Percentiles rank a stretch among this genome's conserved stretches.
Conservation (phyloP, 192 early-diverging fungal genomes). For the Anaeromyces robustus region DNA sequence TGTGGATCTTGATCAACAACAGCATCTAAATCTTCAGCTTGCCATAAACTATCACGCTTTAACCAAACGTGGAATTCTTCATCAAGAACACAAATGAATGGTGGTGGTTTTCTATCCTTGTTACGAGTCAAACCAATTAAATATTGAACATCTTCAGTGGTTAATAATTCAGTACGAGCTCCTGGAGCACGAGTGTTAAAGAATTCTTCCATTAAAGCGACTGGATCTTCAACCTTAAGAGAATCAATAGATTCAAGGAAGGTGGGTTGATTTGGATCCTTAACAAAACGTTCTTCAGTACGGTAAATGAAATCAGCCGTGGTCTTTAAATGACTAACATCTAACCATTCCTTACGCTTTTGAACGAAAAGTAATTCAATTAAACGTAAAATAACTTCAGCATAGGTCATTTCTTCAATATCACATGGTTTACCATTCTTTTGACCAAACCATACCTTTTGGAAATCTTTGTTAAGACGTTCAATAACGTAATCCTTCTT, state of each 20-base stretch:
- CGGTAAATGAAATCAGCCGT: conserved; percentile 66
- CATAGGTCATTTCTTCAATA: conserved; percentile 86
- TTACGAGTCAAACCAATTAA: conserved; percentile 56
- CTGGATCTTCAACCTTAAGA: conserved; percentile 39
- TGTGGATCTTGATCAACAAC: conserved; percentile 71
- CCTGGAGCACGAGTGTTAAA: conserved; percentile 46
- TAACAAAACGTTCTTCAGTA: conserved; percentile 74
- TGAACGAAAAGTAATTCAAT: conserved; percentile 58
- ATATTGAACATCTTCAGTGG: conserved; percentile 71
- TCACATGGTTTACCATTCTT: conserved; percentile 66
- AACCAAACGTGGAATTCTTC: conserved; percentile 79
- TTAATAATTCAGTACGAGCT: conserved; percentile 52
- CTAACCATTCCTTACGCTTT: conserved; percentile 64
- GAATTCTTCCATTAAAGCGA: conserved; percentile 44
- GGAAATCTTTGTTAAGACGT: conserved; percentile 73
- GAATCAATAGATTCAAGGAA: conserved; percentile 39
- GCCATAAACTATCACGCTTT: conserved; percentile 82
- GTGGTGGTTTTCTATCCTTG: conserved; percentile 73
- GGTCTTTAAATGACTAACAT: conserved; percentile 47
- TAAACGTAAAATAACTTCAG: conserved; percentile 66
- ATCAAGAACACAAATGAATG: conserved; percentile 79
- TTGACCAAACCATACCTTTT: conserved; percentile 89
- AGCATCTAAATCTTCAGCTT: conserved; percentile 70
- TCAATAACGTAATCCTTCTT: conserved; percentile 79
- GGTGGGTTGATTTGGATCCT: conserved; percentile 6